Base-by-base conservation (phyloP, 106 monocot genomes). In the Phalaenopsis aphrodite region DNA sequence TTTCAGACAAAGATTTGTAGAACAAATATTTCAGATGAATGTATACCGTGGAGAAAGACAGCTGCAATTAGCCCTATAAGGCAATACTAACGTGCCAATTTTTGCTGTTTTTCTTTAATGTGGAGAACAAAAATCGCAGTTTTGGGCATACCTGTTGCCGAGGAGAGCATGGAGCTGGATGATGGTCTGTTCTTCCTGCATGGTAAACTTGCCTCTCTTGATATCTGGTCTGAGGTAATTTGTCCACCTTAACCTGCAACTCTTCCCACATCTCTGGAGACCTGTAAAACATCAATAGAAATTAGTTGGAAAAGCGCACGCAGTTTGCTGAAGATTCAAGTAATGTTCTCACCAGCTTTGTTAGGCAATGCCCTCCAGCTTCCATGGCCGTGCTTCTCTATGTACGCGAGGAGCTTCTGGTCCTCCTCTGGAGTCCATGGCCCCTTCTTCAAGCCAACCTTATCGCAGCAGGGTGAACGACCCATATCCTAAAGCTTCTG, bases 361-460 rank as follows among this genome's bases (percentile, higher is more conserved):
- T 57, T 41, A 76, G 81, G 81, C 41, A 81, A 65, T 47, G 75
- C 75, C 38, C 81, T 56, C 81, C 81, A 81, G 57, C 81, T 76
- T 42, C 81, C 81, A 65, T 81, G 81, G 45, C 81, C 81, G 47
- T 81, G 21, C 47, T 76, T 75, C 76, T 81, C 81, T 37, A 81
- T 81, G 81, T 81, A 81, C 0, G 81, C 81, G 4, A 81, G 81
- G 0, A 81, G 81, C 76, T 76, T 81, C 75, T 81, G 81, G 72
- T 81, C 81, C 45, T 81, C 81, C 75, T 81, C 81, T 72, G 46
- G 76, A 17, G 76, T 76, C 81, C 81, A 81, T 42, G 81, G 81
- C 30, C 81, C 81, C 76, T 81, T 81, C 76, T 81, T 81, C 65
- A 81, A 47, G 17, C 81, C 81, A 46, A 65, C 65, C 81, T 81